A percentile compares a stretch with the other conserved stretches of the same genome.
Conservation (phyloP, 176 grass and related monocot species). For the Thinopyrum elongatum region DNA sequence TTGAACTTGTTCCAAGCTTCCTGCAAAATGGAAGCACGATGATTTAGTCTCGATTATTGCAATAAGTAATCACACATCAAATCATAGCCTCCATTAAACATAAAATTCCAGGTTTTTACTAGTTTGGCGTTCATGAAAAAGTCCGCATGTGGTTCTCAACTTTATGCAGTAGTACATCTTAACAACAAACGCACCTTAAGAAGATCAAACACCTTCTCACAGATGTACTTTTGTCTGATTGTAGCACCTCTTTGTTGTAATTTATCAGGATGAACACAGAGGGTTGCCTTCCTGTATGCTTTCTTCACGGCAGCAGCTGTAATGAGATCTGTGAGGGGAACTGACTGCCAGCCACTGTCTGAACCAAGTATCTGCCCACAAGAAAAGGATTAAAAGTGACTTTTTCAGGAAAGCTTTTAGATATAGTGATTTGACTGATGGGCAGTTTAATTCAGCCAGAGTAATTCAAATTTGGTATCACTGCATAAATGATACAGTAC, state of each 20-base stretch:
- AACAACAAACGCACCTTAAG: conserved; percentile 74
- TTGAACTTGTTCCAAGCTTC: conserved; percentile 85
- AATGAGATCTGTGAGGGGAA: conserved; percentile 95
- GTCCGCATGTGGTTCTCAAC: neutral
- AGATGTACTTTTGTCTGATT: conserved; percentile 94
- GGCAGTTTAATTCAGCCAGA: neutral
- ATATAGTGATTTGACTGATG: neutral
- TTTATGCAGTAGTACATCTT: conserved; percentile 7
- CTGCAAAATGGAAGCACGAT: conserved; percentile 26
- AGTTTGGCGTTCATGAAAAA: conserved; percentile 6
- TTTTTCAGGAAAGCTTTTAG: too few species aligned
- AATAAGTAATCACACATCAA: conserved; percentile 8
- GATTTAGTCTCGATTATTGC: conserved; percentile 6
- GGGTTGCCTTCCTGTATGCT: conserved; percentile 91
- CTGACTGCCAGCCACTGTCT: conserved; percentile 88
- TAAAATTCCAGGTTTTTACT: conserved; percentile 7
- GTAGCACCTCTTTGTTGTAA: conserved; percentile 90
- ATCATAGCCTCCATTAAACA: neutral
- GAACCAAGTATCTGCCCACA: conserved; percentile 75
- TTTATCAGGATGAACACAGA: conserved; percentile 98
- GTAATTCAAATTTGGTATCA: conserved; percentile 14
- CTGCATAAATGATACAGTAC: neutral
- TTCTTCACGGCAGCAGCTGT: conserved; percentile 84
- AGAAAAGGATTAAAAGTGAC: neutral
- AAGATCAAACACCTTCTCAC: conserved; percentile 99